Evolutionary conservation across 768 basidiomycete species (phyloP).

Genomic region (Phaffia tasmanica): DNA sequence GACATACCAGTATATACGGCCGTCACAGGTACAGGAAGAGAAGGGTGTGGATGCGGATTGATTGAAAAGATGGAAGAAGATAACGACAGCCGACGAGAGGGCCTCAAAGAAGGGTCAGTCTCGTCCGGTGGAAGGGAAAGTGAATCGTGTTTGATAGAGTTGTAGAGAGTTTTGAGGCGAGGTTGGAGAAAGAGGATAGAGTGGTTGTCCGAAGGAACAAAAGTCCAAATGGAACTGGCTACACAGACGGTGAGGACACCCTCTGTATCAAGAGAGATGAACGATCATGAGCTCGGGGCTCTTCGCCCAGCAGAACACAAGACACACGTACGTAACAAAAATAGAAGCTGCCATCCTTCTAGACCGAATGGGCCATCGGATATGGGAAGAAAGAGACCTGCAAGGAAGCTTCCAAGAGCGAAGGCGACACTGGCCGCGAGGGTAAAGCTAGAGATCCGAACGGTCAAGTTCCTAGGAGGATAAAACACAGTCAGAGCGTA

Average conservation of each 20-base stretch:
- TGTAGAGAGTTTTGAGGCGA: background rate
- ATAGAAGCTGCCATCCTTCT: slow-evolving; percentile 16
- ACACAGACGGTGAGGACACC: background rate
- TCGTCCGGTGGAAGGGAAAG: background rate
- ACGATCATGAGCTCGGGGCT: too few species aligned
- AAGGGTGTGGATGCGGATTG: slow-evolving; percentile 5
- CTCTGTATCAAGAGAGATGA: background rate
- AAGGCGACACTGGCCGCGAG: slow-evolving; percentile 22
- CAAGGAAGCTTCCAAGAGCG: slow-evolving; percentile 14
- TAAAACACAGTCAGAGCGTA: slow-evolving; percentile 23
- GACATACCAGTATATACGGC: background rate
- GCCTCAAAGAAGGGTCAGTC: background rate
- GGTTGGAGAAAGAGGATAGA: background rate
- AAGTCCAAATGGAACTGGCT: background rate
- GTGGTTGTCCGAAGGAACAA: background rate
- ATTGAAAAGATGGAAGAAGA: slow-evolving; percentile 9
- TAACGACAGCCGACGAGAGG: background rate
- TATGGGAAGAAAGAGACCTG: slow-evolving; percentile 12
- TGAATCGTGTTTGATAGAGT: background rate
- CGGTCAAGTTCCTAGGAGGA: slow-evolving; percentile 4
- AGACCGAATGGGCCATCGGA: background rate
- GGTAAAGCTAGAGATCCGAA: slow-evolving; percentile 20
- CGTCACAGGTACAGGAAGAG: background rate
- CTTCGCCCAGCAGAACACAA: background rate
- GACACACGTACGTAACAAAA: slow-evolving; percentile 12